phyloP scores from a whole-genome alignment of 805 yeast species.

The Isabelozyma heimii region DNA sequence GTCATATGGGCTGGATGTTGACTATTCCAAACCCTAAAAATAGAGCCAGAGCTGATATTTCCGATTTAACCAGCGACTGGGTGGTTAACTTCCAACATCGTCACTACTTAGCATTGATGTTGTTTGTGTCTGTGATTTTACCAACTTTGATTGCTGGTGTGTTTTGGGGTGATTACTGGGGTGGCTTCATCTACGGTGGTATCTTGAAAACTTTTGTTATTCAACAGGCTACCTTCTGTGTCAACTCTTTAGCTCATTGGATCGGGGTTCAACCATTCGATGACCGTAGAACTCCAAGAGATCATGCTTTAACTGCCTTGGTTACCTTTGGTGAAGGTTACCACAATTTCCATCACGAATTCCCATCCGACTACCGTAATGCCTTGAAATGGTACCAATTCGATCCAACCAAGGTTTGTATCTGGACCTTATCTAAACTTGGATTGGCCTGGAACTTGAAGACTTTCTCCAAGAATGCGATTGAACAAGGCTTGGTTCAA shows the following conservation, averaged over 20 bases:
- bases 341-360: constrained; percentile 89
- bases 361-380: constrained; percentile 85
- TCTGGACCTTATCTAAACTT: constrained; percentile 56
- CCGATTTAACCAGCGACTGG: constrained; percentile 75
- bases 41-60: constrained; percentile 78
- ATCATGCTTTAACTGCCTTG: constrained; percentile 74
- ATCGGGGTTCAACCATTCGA: constrained; percentile 84
- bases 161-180: constrained; percentile 55
- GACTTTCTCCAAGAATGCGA: constrained; percentile 75
- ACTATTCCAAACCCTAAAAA: constrained; percentile 76
- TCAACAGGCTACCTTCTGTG: constrained; percentile 86
- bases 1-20: constrained; percentile 87
- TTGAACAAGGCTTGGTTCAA: constrained; percentile 77
- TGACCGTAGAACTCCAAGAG: constrained; percentile 84
- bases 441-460: constrained; percentile 75
- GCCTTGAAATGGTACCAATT: constrained; percentile 86
- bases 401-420: constrained; percentile 74
- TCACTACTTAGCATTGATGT: constrained; percentile 65
- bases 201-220: constrained; percentile 64
- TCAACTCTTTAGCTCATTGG: constrained; percentile 84
- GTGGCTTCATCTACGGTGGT: constrained; percentile 80
- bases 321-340: constrained; percentile 89
- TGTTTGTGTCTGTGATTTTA: constrained; percentile 55
- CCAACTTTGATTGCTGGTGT: constrained; percentile 66
- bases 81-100: constrained; percentile 79